Base-by-base conservation (phyloP, 2,329 filamentous ascomycete species). In the Diaporthe batatas region DNA sequence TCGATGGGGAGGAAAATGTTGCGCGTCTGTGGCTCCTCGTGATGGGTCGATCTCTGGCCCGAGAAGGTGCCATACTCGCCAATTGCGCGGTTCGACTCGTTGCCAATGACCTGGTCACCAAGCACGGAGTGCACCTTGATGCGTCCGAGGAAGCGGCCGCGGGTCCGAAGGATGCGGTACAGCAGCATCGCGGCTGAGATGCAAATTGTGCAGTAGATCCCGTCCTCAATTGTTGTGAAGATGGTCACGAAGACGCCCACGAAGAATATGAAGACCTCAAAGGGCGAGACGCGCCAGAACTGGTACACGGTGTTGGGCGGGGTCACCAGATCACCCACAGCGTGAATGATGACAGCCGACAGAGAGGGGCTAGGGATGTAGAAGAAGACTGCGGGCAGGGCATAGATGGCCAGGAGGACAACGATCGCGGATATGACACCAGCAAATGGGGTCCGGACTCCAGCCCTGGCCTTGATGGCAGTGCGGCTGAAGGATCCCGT, bases 401-500 rank as follows among this genome's bases (percentile, higher is more conserved):
- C 93, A 79, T 98, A 98, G 75, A 98, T 94, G 47, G 96, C 95
- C 11, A 98, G 85, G 0, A 98, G 88, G 5, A 98, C 96, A 18
- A 98, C 89, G 18, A 93, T 70, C 0, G 93, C 95, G 10, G 95
- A 98, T 75, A 98, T 93, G 54, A 97, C 89, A 83, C 96, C 96
- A 21, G 94, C 95, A 71, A 98, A 91, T 0, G 96, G 96, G 0
- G 95, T 98, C 32, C 94, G 91, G 5, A 98, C 96, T 79, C 96
- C 96, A 65, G 96, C 95, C 83, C 98, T 98, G 6, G 96, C 96
- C 83, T 98, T 97, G 84, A 98, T 98, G 69, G 96, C 96, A 36
- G 96, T 98, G 74, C 96, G 91, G 47, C 94, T 97, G 86, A 98
- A 98, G 3, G 96, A 98, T 1, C 96, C 96, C 2, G 96, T 99